Evolutionary conservation across 1,284 basidiomycete genomes (phyloP), one percentile per base, ranked within the genome.

Genomic region (Cryptococcus wingfieldii): DNA sequence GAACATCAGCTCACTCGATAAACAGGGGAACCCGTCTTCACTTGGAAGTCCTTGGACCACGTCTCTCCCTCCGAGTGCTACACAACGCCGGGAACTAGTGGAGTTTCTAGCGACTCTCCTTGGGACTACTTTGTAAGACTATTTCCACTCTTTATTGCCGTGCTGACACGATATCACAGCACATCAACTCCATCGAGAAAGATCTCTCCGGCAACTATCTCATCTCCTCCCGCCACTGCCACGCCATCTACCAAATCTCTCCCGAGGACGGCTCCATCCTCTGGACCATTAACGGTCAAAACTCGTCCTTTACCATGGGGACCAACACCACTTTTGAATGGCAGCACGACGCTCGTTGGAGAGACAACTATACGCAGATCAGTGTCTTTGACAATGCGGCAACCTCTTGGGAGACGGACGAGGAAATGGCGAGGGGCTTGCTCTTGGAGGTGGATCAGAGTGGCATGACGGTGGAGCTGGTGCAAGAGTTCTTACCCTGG

Each of bases 101-200:
- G 68, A 27, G 50, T 53, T 5, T 47, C 53, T 9, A 28, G 48
- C 14, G 42, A 51, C 12, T 43, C 47, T 19, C 56, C 60, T 1
- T 71, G 62, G 62, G 69, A 67, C 48, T 71, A 65, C 51, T 66
- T 68, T 38, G 58, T 62, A 42, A 28, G 58, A 51, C 38, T 6
- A 10, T 14, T 19, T 23, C 42, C 7, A 6, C 18, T 44, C 19
- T 0, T 14, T 18, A 31, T 31, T 34, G 28, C 27, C 16, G 18
- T 16, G 10, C 25, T n/a, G 44, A 38, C 28, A 39, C 31, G 49
- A 54, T 38, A 41, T 23, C n/a, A 27, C 25, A 66, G 62, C 71
- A 74, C 57, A 62, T 74, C 58, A 74, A 76, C 53, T 61, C 66
- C 9, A 58, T 75, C 12, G 67, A 69, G 28, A 71, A 71, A 53